Evolutionary conservation across 139 green algal genomes (phyloP), one percentile per base, ranked within the genome.

Genomic region (Pycnococcus provasolii): DNA sequence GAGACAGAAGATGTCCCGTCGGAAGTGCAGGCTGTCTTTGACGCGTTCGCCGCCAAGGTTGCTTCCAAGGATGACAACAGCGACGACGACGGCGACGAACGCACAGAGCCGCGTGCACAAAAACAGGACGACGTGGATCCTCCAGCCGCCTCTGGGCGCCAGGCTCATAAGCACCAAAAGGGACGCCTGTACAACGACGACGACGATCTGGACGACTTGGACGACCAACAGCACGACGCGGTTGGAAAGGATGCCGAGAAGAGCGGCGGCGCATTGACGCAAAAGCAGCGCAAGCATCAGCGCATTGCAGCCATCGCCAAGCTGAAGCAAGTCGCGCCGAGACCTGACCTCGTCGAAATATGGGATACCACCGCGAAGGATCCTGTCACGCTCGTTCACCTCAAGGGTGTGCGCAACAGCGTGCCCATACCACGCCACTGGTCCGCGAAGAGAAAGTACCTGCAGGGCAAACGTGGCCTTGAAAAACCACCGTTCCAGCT

Each of bases 401-500:
- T 99, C 43, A 99, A 99, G 84, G 85, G 84, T 3, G 89, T 86
- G 73, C 74, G 91, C 40, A 97, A 97, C 81, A 90, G 81, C 0
- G 86, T 96, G 58, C 78, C 90, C 0, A 89, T 99, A 53, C 93
- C 93, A 4, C 79, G 87, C 7, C 93, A 99, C 72, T 99, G 93
- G 93, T 89, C 77, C 39, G 89, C 97, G 76, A 98, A 98, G 80
- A 83, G 93, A 58, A 95, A 95, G 81, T 95, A 90, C 78, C 60
- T 80, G 39, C 71, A 80, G 66, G 77, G 93, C 55, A 99, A 99
- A 80, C 81, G 91, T n/a, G 93, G 93, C 48, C 86, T 97, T 58
- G 93, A 98, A 79, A 98, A 97, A 81, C 88, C 89, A n/a, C 82
- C 89, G 26, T 99, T 96, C 80, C 77, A 96, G 78, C 89, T 98